These are phyloP conservation scores for Striga asiatica DNA, from an alignment of 257 asterid genomes.

Conservation along the genomic window DNA sequence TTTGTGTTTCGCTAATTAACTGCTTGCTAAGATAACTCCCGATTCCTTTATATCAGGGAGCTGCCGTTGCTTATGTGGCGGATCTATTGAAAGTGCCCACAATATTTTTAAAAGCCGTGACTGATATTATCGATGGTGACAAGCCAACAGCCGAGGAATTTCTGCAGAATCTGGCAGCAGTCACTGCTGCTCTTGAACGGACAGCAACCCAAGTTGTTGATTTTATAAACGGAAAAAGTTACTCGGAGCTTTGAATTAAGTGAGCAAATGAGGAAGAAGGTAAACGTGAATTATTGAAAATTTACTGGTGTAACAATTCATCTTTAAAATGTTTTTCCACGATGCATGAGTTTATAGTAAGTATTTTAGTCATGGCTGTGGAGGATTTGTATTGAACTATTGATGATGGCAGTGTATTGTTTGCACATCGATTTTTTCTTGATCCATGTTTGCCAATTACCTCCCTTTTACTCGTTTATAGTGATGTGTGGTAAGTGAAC, in stretches of 20 bases:
- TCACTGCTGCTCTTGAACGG: slow-evolving; percentile 72
- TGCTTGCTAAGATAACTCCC: too few relatives aligned
- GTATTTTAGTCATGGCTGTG: too few relatives aligned
- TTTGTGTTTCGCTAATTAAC: background rate
- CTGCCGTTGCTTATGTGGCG: slow-evolving; percentile 91
- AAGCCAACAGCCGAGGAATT: slow-evolving; percentile 93
- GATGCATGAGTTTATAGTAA: too few relatives aligned
- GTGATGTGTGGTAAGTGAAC: too few relatives aligned
- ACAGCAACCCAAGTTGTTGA: slow-evolving; percentile 58
- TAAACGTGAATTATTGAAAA: background rate
- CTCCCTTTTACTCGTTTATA: too few relatives aligned
- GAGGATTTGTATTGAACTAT: too few relatives aligned
- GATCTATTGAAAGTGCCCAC: slow-evolving; percentile 76
- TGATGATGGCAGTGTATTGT: too few relatives aligned
- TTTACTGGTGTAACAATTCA: too few relatives aligned
- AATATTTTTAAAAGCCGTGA: slow-evolving; percentile 78
- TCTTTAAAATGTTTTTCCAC: too few relatives aligned
- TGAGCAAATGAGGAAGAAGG: background rate
- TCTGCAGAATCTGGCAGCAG: slow-evolving; percentile 68
- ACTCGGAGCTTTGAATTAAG: slow-evolving; percentile 43
- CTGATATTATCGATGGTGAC: slow-evolving; percentile 82
- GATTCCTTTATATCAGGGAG: slow-evolving; percentile 51
- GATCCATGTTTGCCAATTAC: too few relatives aligned
- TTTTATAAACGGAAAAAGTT: slow-evolving; percentile 59
- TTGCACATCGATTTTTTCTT: too few relatives aligned